phyloP scores from a whole-genome alignment of 306 rosid species.

The Lathyrus oleraceus region DNA sequence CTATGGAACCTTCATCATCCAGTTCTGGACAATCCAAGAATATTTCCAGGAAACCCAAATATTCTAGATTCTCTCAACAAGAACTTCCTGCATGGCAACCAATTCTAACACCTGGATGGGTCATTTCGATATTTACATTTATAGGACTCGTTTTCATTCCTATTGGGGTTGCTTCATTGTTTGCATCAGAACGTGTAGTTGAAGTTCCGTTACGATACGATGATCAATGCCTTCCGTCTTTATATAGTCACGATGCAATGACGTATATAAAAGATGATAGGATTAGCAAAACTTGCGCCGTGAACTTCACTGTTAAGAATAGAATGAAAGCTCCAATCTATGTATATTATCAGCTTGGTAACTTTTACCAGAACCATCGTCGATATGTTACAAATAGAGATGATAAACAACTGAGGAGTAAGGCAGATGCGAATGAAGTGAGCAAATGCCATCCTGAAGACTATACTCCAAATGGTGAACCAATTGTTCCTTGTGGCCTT shows the following conservation, averaged over 20 bases:
- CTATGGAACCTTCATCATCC: conserved; percentile 29
- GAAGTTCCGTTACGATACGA: no score
- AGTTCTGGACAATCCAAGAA: conserved; percentile 40
- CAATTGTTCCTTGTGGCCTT: conserved; percentile 89
- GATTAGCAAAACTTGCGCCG: conserved; percentile 62
- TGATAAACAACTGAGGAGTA: conserved; percentile 55
- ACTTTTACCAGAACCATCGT: conserved; percentile 88
- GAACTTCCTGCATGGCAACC: conserved; percentile 97
- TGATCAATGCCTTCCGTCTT: conserved; percentile 56
- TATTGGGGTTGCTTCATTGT: conserved; percentile 68
- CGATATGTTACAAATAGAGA: conserved; percentile 76
- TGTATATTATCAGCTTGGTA: conserved; percentile 79
- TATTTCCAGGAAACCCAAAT: conserved; percentile 39
- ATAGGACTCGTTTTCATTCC: conserved; percentile 72
- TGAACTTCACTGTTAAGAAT: conserved; percentile 51
- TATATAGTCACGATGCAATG: conserved; percentile 30
- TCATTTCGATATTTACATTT: conserved; percentile 51
- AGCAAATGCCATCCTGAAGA: conserved; percentile 56
- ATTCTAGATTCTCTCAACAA: conserved; percentile 84
- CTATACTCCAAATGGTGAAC: conserved; percentile 11
- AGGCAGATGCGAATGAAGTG: conserved; percentile 35
- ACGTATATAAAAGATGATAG: conserved; percentile 49
- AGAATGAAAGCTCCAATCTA: conserved; percentile 71
- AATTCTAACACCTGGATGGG: conserved; percentile 88
- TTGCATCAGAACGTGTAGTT: conserved; percentile 76